phyloP scores from a whole-genome alignment of 305 asterid species.

The Fraxinus dipetala region DNA sequence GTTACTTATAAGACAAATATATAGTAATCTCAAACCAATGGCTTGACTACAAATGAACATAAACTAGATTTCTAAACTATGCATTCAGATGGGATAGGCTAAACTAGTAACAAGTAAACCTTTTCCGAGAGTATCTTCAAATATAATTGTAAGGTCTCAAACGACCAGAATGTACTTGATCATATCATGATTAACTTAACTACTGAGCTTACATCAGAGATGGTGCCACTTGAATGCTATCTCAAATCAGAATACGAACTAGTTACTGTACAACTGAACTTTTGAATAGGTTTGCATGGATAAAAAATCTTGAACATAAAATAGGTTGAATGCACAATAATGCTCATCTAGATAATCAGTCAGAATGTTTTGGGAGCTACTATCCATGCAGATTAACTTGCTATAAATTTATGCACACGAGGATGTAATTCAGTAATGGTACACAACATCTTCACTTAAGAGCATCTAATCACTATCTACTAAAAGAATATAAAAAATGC shows the following conservation, averaged over 20 bases:
- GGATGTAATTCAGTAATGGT: neutral
- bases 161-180: neutral
- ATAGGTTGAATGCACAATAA: neutral
- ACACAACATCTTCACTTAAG: neutral
- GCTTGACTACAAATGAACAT: neutral
- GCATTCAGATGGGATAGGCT: neutral
- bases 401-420: neutral
- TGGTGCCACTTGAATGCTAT: neutral
- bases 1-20: neutral
- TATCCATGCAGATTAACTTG: neutral
- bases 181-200: neutral
- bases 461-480: constrained; percentile 3
- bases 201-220: neutral
- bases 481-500: neutral
- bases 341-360: neutral
- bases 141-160: neutral
- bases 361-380: neutral
- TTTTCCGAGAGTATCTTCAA: neutral
- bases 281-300: neutral
- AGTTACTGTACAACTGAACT: neutral
- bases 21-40: neutral
- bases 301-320: neutral
- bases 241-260: neutral
- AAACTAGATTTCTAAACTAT: neutral
- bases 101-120: neutral